Conservation (phyloP, 306 rosid genomes). For the peach (Prunus persica) region Prunus_persica_NCBIv2 NC_034010.1:20378501-20379000, state of each 20-base stretch:
- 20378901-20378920: constrained; percentile 78
- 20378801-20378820: constrained; percentile 56
- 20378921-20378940: constrained; percentile 76
- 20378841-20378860: constrained; percentile 26
- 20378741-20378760: constrained; percentile 47
- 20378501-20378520: not conserved
- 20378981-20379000: constrained; percentile 73
- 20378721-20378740: constrained; percentile 39
- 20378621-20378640: constrained; percentile 93
- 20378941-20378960: constrained; percentile 96
- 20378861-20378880: constrained; percentile 49
- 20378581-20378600: constrained; percentile 93
- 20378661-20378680: constrained; percentile 58
- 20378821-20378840: constrained; percentile 31
- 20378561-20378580: constrained; percentile 60
- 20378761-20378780: constrained; percentile 85
- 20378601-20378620: constrained; percentile 78
- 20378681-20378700: constrained; percentile 51
- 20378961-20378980: constrained; percentile 75
- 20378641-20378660: constrained; percentile 84
- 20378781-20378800: constrained; percentile 59
- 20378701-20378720: constrained; percentile 52
- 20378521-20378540: not conserved
- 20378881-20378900: constrained; percentile 97
- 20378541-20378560: not conserved